These are phyloP conservation scores for Solanum neorickii DNA, from an alignment of 257 asterid species.

Conservation along the genomic window DNA sequence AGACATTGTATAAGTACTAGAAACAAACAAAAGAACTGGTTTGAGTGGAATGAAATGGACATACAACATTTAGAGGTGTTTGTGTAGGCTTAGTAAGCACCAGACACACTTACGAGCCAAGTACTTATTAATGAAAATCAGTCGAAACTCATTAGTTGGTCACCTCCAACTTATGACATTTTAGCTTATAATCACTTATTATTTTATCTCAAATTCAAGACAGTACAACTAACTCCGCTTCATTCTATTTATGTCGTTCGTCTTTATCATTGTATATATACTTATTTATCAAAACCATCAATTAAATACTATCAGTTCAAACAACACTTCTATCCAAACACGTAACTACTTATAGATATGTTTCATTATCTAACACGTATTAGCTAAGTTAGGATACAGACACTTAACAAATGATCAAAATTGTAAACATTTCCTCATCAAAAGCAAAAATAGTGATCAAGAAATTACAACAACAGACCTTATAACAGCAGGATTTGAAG, in stretches of 20 bases:
- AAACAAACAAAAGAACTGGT: neutral
- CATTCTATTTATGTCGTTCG: neutral
- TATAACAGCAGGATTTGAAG: conserved; percentile 4
- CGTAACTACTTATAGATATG: neutral
- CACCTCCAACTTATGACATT: neutral
- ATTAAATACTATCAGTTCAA: neutral
- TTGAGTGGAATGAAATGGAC: neutral
- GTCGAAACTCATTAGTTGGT: neutral
- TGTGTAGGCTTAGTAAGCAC: neutral
- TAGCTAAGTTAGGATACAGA: neutral
- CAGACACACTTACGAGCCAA: neutral
- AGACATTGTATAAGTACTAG: neutral
- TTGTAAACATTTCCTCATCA: neutral
- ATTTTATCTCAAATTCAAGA: neutral
- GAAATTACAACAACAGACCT: conserved; percentile 11
- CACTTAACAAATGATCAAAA: neutral
- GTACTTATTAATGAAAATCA: neutral
- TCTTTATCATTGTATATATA: neutral
- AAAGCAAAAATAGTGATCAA: neutral
- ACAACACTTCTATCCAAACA: neutral
- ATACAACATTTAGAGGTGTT: neutral
- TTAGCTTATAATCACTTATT: neutral
- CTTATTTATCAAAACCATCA: neutral
- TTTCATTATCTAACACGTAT: neutral
- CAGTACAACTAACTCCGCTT: neutral